Evolutionary conservation across 108 stramenopile genomes (phyloP), one percentile per base, ranked within the genome.

Genomic region (Skeletonema costatum): DNA sequence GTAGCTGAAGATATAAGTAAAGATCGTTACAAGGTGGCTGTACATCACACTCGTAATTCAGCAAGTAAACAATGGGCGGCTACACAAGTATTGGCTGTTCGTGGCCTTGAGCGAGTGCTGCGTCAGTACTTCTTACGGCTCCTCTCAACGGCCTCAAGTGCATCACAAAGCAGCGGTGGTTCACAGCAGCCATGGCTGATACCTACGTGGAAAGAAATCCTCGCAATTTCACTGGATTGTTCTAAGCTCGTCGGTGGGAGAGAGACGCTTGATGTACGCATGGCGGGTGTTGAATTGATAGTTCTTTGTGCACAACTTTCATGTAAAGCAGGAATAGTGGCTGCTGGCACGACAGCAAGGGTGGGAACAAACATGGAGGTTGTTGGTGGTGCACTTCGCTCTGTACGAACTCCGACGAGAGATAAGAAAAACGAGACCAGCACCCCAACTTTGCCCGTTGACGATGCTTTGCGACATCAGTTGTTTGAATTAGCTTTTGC

Each of bases 331-430:
- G 94, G 94, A 35, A 82, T 93, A 17, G 86, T 85, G 35, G 92
- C 92, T 16, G 87, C 94, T 19, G 82, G 79, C 13, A 82, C 89
- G 17, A 82, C 93, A 46, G 94, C 90, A 32, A 77, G 88, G 19
- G 92, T 96, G 16, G 87, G 89, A 6, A 93, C 94, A 14, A 93
- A 96, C 63, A 96, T 96, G 94, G 88, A 96, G 71, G 94, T 96
- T 17, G 86, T 96, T 60, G 90, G 93, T 66, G 94, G 94, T 35
- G 94, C 94, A 2, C 82, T 96, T 1, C 76, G 92, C 33, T 90
- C 83, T 76, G 86, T 86, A 41, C 41, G 87, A 25, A 78, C 81
- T 41, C 61, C 87, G 33, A 14, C 66, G 46, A 68, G 10, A 56
- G 53, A 56, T 3, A 25, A 56, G 25, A 56, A 56, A 25, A 74